These are phyloP conservation scores for Trichophyton schoenleinii DNA, from an alignment of 2,329 filamentous ascomycete genomes.

Conservation along the genomic window DNA sequence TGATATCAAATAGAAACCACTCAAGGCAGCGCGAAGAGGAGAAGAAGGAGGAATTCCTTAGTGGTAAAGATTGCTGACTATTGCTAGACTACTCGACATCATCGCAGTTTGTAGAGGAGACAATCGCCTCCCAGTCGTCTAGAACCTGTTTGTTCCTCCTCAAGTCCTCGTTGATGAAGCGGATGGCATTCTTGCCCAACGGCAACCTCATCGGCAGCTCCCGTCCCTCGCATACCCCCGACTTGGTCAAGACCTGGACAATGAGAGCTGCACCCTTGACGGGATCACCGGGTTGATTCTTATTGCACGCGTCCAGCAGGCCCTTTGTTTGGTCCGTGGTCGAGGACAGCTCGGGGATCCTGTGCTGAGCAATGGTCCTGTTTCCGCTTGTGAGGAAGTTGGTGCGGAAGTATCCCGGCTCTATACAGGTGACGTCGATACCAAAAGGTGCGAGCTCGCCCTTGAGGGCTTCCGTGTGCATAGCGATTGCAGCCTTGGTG, in stretches of 20 bases:
- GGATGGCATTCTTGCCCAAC: conserved; percentile 14
- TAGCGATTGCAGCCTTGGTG: conserved; percentile 2
- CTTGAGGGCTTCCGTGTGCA: conserved; percentile 15
- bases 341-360: neutral
- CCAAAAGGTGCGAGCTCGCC: conserved; percentile 17
- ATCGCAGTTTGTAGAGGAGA: neutral
- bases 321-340: neutral
- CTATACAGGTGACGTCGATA: conserved; percentile 19
- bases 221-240: conserved; percentile 18
- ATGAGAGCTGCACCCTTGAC: conserved; percentile 18
- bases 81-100: neutral
- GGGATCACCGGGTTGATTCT: conserved; percentile 19
- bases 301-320: neutral
- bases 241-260: conserved; percentile 19
- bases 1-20: no score
- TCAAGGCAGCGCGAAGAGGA: no score
- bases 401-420: conserved; percentile 20
- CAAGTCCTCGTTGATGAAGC: neutral
- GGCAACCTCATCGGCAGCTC: conserved; percentile 16
- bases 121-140: neutral
- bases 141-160: neutral
- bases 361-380: neutral
- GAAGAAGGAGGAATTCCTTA: neutral
- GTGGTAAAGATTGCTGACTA: neutral
- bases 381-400: conserved; percentile 13